Conservation (phyloP, 2,329 filamentous ascomycete genomes). For the Apiospora sp. region DNA sequence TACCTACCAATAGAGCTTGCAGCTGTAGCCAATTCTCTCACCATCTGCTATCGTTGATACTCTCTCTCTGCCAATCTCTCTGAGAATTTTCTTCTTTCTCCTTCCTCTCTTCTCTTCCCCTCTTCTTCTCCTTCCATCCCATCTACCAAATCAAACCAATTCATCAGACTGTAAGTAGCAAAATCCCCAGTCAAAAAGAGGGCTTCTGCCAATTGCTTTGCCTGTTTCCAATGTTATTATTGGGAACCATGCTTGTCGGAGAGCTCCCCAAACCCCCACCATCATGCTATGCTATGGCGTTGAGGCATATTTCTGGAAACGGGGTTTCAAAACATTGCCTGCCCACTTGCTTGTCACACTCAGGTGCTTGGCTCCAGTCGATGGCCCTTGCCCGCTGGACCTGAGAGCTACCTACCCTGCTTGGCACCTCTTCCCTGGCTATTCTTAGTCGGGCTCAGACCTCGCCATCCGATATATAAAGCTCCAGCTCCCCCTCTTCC, state of each 20-base stretch:
- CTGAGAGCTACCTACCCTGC: conserved; percentile 3
- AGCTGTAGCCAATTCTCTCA: conserved; percentile 30
- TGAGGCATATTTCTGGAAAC: conserved; percentile 24
- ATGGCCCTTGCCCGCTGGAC: neutral
- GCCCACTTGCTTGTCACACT: conserved; percentile 11
- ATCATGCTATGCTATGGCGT: conserved; percentile 19
- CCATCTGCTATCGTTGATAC: conserved; percentile 27
- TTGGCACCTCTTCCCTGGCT: neutral
- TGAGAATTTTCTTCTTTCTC: neutral
- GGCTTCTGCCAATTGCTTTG: neutral
- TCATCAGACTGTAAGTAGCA: conserved; percentile 2
- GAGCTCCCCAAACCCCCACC: conserved; percentile 21
- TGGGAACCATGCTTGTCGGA: conserved; percentile 12
- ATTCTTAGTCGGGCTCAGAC: conserved; percentile 22
- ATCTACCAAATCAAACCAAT: conserved; percentile 25
- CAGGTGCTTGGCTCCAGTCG: conserved; percentile 16
- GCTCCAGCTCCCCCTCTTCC: conserved; percentile 15
- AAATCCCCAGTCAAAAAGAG: neutral
- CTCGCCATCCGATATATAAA: conserved; percentile 14
- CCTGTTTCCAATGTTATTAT: conserved; percentile 17
- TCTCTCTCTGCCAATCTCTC: conserved; percentile 24
- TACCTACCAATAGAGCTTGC: conserved; percentile 11
- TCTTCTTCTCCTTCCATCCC: conserved; percentile 31
- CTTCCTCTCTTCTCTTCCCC: conserved; percentile 1
- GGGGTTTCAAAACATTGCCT: conserved; percentile 22